phyloP scores from a whole-genome alignment of 768 basidiomycete genomes.

The Hypsizygus marmoreus region DNA sequence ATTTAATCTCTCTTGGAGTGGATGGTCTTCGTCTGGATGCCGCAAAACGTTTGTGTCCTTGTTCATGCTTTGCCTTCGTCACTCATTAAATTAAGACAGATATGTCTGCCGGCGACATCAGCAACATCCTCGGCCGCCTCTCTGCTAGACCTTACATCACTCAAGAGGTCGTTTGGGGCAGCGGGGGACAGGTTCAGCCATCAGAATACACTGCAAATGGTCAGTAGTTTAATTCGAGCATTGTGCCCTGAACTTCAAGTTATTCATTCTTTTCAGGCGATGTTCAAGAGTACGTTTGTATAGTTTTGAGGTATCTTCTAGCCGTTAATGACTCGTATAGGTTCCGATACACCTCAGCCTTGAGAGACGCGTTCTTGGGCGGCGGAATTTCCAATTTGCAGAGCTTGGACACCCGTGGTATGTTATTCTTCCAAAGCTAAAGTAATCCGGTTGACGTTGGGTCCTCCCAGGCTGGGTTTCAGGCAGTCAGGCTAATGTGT shows the following conservation, averaged over 20 bases:
- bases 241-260: too few species aligned
- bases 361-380: slow-evolving; percentile 53
- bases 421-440: background rate
- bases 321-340: slow-evolving; percentile 21
- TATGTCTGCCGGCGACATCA: slow-evolving; percentile 53
- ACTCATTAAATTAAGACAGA: slow-evolving; percentile 34
- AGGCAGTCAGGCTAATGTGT: slow-evolving; percentile 56
- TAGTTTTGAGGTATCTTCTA: background rate
- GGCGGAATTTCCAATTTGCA: slow-evolving; percentile 53
- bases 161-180: slow-evolving; percentile 60
- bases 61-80: background rate
- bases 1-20: slow-evolving; percentile 60
- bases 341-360: slow-evolving; percentile 59
- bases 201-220: slow-evolving; percentile 58
- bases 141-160: slow-evolving; percentile 53
- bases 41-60: slow-evolving; percentile 51
- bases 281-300: slow-evolving; percentile 57
- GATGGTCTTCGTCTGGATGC: slow-evolving; percentile 68
- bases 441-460: background rate
- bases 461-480: slow-evolving; percentile 54
- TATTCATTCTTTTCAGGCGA: slow-evolving; percentile 38
- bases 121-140: slow-evolving; percentile 52
- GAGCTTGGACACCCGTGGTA: slow-evolving; percentile 53
- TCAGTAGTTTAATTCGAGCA: slow-evolving; percentile 22
- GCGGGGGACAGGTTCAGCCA: slow-evolving; percentile 55